These are phyloP conservation scores for Mollisia scopiformis DNA, from an alignment of 2,329 filamentous ascomycete genomes.

Conservation along the genomic window DNA sequence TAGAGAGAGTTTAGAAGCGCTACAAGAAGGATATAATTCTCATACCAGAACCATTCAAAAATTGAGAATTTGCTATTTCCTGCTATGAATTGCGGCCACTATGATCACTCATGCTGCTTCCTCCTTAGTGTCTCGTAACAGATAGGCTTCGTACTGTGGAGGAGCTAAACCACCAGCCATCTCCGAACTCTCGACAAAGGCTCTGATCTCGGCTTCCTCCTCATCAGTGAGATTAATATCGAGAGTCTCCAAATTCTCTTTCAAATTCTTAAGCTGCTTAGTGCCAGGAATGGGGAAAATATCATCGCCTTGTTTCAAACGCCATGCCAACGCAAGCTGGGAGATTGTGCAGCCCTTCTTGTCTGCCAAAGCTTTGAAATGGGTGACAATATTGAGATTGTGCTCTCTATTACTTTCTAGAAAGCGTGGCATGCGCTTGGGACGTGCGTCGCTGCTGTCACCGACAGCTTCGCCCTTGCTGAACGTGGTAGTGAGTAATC, in stretches of 20 bases:
- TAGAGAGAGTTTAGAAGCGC: too few relatives aligned
- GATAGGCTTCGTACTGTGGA: too few relatives aligned
- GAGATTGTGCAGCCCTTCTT: conserved; percentile 56
- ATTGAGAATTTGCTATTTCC: too few relatives aligned
- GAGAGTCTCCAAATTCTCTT: conserved; percentile 45
- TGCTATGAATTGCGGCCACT: too few relatives aligned
- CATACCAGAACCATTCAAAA: too few relatives aligned
- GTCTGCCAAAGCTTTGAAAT: conserved; percentile 43
- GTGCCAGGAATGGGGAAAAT: conserved; percentile 62
- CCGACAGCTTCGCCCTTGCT: conserved; percentile 29
- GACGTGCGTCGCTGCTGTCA: conserved; percentile 28
- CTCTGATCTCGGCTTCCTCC: conserved; percentile 41
- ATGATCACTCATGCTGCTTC: too few relatives aligned
- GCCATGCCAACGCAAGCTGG: conserved; percentile 66
- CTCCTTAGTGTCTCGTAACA: too few relatives aligned
- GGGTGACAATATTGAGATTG: neutral
- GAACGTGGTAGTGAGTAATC: conserved; percentile 45
- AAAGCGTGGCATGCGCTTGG: conserved; percentile 44
- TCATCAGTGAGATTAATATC: conserved; percentile 40
- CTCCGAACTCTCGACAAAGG: conserved; percentile 37
- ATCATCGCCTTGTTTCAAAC: conserved; percentile 61
- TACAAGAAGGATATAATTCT: too few relatives aligned
- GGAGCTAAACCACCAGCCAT: too few relatives aligned
- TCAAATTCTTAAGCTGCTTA: conserved; percentile 48
- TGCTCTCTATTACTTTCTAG: neutral